Evolutionary conservation across 192 early-diverging fungal genomes (phyloP), one percentile per base, ranked within the genome.

Genomic region (Backusella tuberculispora): DNA sequence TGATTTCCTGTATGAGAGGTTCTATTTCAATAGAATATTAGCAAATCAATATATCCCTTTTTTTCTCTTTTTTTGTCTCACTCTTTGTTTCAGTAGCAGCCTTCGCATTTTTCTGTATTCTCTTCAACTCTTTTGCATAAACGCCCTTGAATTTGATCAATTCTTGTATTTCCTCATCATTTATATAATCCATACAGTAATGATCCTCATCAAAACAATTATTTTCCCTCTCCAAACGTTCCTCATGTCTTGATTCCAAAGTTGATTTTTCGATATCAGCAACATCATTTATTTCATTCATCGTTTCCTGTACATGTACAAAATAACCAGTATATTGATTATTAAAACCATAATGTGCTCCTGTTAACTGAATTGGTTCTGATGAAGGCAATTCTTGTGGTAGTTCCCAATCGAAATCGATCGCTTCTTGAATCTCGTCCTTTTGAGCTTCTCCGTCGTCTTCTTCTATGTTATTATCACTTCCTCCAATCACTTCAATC

Each of bases 181-280:
- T 88, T 44, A 94, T 81, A 81, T 89, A 95, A 85, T 98, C 95
- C 47, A 82, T 86, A 74, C 95, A 90, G 77, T 98, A 99, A 76
- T 98, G 88, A 29, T 96, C 96, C 29, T 92, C 90, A 76, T 98
- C 93, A 83, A 99, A 99, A 65, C 94, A 94, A 19, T 79, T 78
- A 50, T 99, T 89, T 72, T 99, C 97, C 1, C 77, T 77, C 6
- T 85, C 82, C 6, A 93, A 78, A 24, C 96, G 83, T 42, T 88
- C 83, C 17, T 85, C 72, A 3, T 91, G 85, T 15, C 97, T 85
- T 1, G 74, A 74, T 68, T 84, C 81, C 41, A 78, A 19, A 2
- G 83, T 86, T 9, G 86, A 84, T 40, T 82, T 77, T 70, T 94
- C 93, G 0, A 89, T 88, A 71, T 86, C 83, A 12, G 67, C 64